Base-by-base conservation (phyloP, 805 yeast genomes). In the Candida silvatica region DNA sequence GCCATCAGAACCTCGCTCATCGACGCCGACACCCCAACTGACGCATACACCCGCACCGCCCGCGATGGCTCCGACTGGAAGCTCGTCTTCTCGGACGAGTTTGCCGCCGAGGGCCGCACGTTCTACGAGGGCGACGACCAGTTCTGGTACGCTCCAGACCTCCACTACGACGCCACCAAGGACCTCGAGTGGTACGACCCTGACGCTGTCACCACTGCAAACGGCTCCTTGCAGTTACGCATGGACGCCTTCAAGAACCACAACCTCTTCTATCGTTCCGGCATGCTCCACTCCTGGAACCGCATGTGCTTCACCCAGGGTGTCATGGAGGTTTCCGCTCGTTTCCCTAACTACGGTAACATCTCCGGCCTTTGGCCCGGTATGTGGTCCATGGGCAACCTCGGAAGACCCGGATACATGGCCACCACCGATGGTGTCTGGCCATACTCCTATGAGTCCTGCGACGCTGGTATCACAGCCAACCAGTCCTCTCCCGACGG, bases 111-210 rank as follows among this genome's bases (percentile, higher is more conserved):
- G 41, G 97, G 97, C 6, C 69, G 97, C 49, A 80, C 94, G 3
- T 88, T 88, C 53, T 87, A 85, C 56, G 80, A 74, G 6, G 92
- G 90, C 29, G 95, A 87, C 53, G 96, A 87, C 54, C 95, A 84
- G 57, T 86, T 82, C 52, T 88, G 90, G 81, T 72, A 81, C 29
- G 95, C 86, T 3, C 83, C 79, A 2, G 85, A 87, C 59, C 47
- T 87, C 24, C 75, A 86, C 55, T 88, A 88, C 57, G 88, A 71
- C 36, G 95, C 95, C 17, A 88, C 97, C 5, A 61, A 71, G 38
- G 97, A 88, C 64, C 67, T 86, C 51, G 97, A 88, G 62, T 88
- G 96, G 96, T 88, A 88, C 58, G 80, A 77, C 40, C 97, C 97
- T 1, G 96, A 88, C 54, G 95, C 95, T 1, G 76, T 69, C 3